A percentile compares a stretch with the other conserved stretches of the same genome.
phyloP scores from a whole-genome alignment of 2,329 filamentous ascomycete genomes.

The Huntiella decipiens region DNA sequence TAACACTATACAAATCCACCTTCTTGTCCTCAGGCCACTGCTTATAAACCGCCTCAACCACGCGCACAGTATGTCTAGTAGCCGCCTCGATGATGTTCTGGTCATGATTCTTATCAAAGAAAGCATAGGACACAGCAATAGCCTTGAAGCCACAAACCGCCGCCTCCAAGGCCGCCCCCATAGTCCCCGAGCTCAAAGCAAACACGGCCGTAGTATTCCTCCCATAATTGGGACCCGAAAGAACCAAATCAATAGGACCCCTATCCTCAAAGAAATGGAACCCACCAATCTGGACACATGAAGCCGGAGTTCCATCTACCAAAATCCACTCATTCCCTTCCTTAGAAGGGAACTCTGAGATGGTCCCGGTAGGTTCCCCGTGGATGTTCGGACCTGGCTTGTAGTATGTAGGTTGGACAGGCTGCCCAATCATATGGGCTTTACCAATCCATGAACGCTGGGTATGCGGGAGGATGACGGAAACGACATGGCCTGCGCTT shows the following conservation, averaged over 20 bases:
- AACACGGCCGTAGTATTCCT: conserved; percentile 68
- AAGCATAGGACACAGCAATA: conserved; percentile 79
- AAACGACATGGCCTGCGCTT: conserved; percentile 64
- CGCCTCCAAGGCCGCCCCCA: conserved; percentile 60
- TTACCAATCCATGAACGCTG: conserved; percentile 98
- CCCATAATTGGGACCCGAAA: conserved; percentile 69
- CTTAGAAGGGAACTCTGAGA: conserved; percentile 33
- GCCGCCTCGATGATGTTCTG: conserved; percentile 62
- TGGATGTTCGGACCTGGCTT: conserved; percentile 32
- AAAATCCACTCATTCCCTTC: conserved; percentile 60
- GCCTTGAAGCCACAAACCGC: conserved; percentile 50
- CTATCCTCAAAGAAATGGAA: conserved; percentile 60
- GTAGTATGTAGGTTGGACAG: conserved; percentile 70
- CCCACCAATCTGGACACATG: conserved; percentile 64
- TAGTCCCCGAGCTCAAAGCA: conserved; percentile 55
- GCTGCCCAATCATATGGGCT: conserved; percentile 84
- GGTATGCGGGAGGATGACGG: conserved; percentile 73
- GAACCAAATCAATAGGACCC: conserved; percentile 55
- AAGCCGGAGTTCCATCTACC: conserved; percentile 63
- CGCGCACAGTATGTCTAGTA: conserved; percentile 49
- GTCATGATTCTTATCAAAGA: conserved; percentile 72
- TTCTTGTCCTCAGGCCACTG: conserved; percentile 50
- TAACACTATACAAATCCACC: conserved; percentile 77
- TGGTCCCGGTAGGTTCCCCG: conserved; percentile 39
- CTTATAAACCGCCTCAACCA: conserved; percentile 60